phyloP scores from a whole-genome alignment of 2,329 filamentous ascomycete genomes.

The Fusarium secorum region DNA sequence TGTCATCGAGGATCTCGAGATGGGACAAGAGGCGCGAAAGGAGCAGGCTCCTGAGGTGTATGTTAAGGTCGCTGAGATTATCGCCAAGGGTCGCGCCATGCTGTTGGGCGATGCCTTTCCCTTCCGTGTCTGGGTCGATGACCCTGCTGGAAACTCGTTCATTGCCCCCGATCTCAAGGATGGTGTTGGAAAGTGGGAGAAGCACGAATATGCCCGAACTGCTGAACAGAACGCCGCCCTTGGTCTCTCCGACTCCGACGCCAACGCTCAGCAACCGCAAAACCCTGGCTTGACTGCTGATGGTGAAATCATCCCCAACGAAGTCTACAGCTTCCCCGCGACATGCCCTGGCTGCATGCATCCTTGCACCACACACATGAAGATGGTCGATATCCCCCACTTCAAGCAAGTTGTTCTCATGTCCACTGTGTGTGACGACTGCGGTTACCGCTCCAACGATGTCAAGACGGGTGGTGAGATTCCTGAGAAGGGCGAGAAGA shows the following conservation, averaged over 20 bases:
- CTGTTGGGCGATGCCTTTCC: slow-evolving; percentile 80
- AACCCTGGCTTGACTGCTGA: slow-evolving; percentile 61
- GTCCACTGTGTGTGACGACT: slow-evolving; percentile 90
- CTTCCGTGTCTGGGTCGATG: slow-evolving; percentile 87
- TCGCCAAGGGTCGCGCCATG: slow-evolving; percentile 79
- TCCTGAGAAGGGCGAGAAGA: slow-evolving; percentile 83
- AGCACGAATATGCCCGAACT: slow-evolving; percentile 83
- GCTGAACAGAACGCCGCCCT: slow-evolving; percentile 86
- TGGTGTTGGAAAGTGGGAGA: slow-evolving; percentile 85
- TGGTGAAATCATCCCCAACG: slow-evolving; percentile 88
- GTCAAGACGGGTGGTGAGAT: slow-evolving; percentile 97
- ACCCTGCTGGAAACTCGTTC: slow-evolving; percentile 95
- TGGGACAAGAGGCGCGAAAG: slow-evolving; percentile 84
- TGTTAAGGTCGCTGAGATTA: slow-evolving; percentile 78
- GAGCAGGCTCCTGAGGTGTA: slow-evolving; percentile 79
- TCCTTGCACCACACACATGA: slow-evolving; percentile 91
- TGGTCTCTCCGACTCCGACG: slow-evolving; percentile 73
- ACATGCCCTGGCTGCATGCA: slow-evolving; percentile 91
- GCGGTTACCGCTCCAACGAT: slow-evolving; percentile 94
- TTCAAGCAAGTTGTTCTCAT: slow-evolving; percentile 98
- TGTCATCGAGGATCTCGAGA: slow-evolving; percentile 80
- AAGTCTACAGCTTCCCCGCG: slow-evolving; percentile 92
- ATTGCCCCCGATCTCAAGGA: slow-evolving; percentile 87
- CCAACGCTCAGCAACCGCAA: slow-evolving; percentile 61
- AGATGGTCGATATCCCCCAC: slow-evolving; percentile 97